phyloP scores from a whole-genome alignment of 1,284 basidiomycete genomes.

The Heliocybe sulcata region DNA sequence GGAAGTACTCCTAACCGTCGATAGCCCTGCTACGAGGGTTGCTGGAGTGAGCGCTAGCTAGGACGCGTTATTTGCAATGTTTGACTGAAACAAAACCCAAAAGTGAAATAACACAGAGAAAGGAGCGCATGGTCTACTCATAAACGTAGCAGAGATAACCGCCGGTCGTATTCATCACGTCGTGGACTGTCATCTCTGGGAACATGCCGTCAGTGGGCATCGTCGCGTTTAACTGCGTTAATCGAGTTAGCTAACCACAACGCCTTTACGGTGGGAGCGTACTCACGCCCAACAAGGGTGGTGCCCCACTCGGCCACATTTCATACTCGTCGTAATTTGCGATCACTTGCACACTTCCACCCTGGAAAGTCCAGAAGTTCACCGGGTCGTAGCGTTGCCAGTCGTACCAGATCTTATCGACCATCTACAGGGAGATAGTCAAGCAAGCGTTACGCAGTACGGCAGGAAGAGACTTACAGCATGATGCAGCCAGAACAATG shows the following conservation, averaged over 20 bases:
- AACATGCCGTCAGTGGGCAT: conserved; percentile 26
- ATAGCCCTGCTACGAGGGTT: too few species aligned
- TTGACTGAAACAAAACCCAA: too few species aligned
- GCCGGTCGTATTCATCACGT: conserved; percentile 25
- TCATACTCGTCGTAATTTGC: conserved; percentile 16
- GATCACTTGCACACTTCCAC: conserved; percentile 22
- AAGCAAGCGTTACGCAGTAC: neutral
- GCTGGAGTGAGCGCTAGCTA: too few species aligned
- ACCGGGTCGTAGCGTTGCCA: conserved; percentile 24
- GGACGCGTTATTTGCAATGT: too few species aligned
- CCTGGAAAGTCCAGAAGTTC: conserved; percentile 22
- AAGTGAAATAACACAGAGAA: too few species aligned
- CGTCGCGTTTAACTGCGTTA: conserved; percentile 17
- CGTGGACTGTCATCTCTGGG: conserved; percentile 18
- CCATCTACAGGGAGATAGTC: conserved; percentile 21
- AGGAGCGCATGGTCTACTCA: too few species aligned
- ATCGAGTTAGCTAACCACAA: neutral
- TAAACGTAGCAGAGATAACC: conserved; percentile 29
- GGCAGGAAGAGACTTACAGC: conserved; percentile 15
- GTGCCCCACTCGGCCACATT: conserved; percentile 25
- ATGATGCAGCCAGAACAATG: conserved; percentile 10
- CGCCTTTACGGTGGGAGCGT: too few species aligned
- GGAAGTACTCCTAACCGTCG: too few species aligned
- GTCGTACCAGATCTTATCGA: conserved; percentile 31
- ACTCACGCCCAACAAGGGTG: conserved; percentile 23